These are phyloP conservation scores for Licmophora abbreviata DNA, from an alignment of 108 stramenopile species.

Conservation along the genomic window DNA sequence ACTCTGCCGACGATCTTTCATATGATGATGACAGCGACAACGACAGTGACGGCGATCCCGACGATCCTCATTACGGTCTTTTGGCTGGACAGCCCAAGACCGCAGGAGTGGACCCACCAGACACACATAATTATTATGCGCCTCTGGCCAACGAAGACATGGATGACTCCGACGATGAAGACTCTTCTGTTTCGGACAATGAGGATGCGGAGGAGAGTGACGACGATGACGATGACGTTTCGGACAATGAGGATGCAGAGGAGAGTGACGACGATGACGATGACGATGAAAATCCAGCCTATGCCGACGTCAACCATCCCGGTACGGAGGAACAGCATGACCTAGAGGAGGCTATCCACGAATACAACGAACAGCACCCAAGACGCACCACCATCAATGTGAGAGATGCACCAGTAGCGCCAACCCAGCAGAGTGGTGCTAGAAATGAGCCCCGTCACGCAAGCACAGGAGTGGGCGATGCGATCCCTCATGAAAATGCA, in stretches of 20 bases:
- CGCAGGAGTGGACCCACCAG: background rate
- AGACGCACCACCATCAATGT: too few species aligned
- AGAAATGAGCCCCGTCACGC: too few species aligned
- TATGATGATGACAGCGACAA: conserved; percentile 18
- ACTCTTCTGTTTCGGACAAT: conserved; percentile 15
- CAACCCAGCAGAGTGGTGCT: too few species aligned
- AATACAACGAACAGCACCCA: conserved; percentile 8
- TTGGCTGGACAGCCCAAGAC: background rate
- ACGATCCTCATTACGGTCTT: conserved; percentile 7
- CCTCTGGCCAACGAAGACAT: background rate
- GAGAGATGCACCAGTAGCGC: too few species aligned
- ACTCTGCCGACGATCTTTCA: conserved; percentile 9
- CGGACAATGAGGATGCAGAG: conserved; percentile 11
- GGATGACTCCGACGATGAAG: conserved; percentile 8
- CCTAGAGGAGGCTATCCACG: conserved; percentile 7
- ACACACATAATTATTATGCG: background rate
- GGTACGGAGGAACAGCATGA: conserved; percentile 4
- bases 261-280: conserved; percentile 1
- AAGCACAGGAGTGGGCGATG: too few species aligned
- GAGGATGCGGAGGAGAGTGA: conserved; percentile 2
- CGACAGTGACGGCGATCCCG: conserved; percentile 1
- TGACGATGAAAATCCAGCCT: conserved; percentile 12
- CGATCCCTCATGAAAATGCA: too few species aligned
- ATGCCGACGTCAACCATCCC: conserved; percentile 13
- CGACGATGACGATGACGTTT: conserved; percentile 10